Evolutionary conservation across 2,329 filamentous ascomycete species (phyloP), one percentile per base, ranked within the genome.

Genomic region (Kalmusia sp.): DNA sequence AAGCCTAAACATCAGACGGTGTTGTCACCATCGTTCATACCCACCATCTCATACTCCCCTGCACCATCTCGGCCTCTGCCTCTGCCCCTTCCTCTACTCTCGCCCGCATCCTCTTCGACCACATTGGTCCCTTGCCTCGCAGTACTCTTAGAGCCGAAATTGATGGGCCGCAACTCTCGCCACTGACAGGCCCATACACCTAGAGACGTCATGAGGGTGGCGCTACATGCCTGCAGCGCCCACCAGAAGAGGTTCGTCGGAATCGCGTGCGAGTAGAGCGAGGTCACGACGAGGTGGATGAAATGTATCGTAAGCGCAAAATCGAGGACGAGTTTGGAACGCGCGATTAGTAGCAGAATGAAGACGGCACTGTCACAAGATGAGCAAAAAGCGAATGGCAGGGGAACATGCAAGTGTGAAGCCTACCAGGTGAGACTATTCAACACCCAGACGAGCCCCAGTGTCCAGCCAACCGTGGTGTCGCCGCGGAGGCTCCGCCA

Each of bases 271-370:
- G 90, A 88, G 76, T 96, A 96, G 28, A 96, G 73, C 17, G 87
- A 88, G 24, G 91, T 90, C 65, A 91, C 75, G 65, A 95, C 59
- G 48, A 96, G 84, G 72, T 96, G 91, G 35, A 96, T 79, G 72
- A 90, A 84, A 77, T 96, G 92, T 15, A 97, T 84, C 2, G 93
- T 96, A 21, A 97, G 80, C 27, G 92, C 91, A 73, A 98, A 99
- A 77, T 99, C 95, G 62, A 92, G 92, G 45, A 98, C 90, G 55
- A 98, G 89, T 75, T 98, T 98, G 41, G 90, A 95, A 57, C 95
- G 91, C 17, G 89, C 87, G 62, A 99, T 86, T 52, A 98, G 80
- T 49, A 93, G 77, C 45, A 96, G 86, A 52, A 97, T 88, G 35
- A 92, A 90, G 53, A 96, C 86, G 35, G 91, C 86, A 71, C 93